phyloP scores from a whole-genome alignment of 192 early-diverging fungal species.

The Umbelopsis vinacea region DNA sequence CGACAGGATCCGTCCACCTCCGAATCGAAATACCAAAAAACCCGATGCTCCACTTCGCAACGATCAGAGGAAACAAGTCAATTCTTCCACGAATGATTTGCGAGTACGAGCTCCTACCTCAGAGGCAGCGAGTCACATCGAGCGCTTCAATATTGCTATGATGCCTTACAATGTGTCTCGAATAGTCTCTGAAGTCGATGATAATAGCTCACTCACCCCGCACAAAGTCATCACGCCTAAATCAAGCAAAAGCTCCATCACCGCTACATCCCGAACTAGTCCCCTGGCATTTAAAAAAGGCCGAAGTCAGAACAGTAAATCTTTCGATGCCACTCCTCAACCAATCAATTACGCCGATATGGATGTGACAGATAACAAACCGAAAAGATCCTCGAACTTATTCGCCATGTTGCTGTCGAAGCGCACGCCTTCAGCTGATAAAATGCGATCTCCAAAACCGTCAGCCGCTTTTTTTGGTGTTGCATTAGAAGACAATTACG shows the following conservation, averaged over 20 bases:
- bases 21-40: not conserved
- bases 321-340: not conserved
- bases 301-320: conserved; percentile 11
- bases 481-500: not conserved
- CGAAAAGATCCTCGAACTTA: not conserved
- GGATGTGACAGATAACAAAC: not conserved
- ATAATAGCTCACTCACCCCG: not conserved
- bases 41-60: not conserved
- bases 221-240: not conserved
- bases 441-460: not conserved
- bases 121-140: conserved; percentile 7
- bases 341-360: not conserved
- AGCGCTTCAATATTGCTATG: conserved; percentile 10
- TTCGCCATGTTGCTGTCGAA: conserved; percentile 9
- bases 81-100: not conserved
- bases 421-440: not conserved
- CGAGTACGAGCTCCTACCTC: not conserved
- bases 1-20: not conserved
- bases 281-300: conserved; percentile 9
- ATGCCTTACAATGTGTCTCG: conserved; percentile 13
- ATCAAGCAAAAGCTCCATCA: conserved; percentile 14
- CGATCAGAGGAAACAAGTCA: not conserved
- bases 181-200: conserved; percentile 4
- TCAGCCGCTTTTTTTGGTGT: conserved; percentile 2
- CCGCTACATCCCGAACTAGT: conserved; percentile 3